Evolutionary conservation across 352 stramenopile genomes (phyloP), one percentile per base, ranked within the genome.

Genomic region (Phytophthora syringae): DNA sequence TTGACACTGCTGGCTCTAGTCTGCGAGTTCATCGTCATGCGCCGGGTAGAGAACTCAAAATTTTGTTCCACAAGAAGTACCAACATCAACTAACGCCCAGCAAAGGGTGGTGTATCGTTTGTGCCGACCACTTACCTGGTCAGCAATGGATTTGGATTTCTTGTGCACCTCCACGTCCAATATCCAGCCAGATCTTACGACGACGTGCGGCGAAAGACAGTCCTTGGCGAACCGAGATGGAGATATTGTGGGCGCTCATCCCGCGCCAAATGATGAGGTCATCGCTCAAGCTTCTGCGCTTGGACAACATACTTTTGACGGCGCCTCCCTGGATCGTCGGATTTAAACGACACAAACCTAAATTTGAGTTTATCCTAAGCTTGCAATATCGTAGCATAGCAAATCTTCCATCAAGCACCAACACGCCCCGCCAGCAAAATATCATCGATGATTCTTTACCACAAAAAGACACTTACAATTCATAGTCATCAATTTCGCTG

Each of bases 201-300:
- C 76, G 69, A 15, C 62, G 67, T 27, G 71, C 30, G n/a, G 62
- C 64, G 22, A 81, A 79, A 13, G 78, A 69, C 10, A 84, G 37
- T 13, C 78, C 75, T 11, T 61, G 45, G 0, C 53, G 58, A 21
- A 82, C 70, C 11, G 60, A 54, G 30, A 74, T 70, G 12, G 78
- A 82, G 30, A 84, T 73, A 37, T 87, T 87, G 51, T 87, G 77
- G 52, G 76, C 74, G 43, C 42, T 79, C 72, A 84, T 81, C 56
- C 75, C 75, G 20, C 75, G 75, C 78, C 75, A 82, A 30, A 83
- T 80, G 53, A 83, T 79, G 34, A 84, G 69, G 53, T 84, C 76
- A 71, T 84, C 71, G 54, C 74, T 87, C n/a, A 82, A 64, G 25
- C 70, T 83, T 42, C 70, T 80, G 43, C 76, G 70, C 67, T 84